Evolutionary conservation across 352 stramenopile species (phyloP).

Genomic region (Aphanomyces astaci): DNA sequence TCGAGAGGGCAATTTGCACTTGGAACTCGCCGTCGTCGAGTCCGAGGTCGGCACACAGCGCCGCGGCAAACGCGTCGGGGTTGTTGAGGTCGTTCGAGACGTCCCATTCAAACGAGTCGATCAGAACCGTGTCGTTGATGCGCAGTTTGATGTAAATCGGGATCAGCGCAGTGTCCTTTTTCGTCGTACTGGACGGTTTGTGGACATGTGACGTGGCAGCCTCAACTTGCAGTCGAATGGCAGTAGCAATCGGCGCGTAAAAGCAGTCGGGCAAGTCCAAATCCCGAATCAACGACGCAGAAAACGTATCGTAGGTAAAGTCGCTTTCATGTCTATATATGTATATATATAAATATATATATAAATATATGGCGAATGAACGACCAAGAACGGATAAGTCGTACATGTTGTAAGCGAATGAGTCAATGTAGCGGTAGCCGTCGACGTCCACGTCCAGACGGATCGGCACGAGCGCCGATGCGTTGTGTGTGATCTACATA

Average conservation of each 20-base stretch:
- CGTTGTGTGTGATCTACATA: slow-evolving; percentile 46
- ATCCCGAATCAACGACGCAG: slow-evolving; percentile 54
- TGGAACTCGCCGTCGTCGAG: slow-evolving; percentile 72
- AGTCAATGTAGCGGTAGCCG: slow-evolving; percentile 76
- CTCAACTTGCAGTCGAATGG: slow-evolving; percentile 60
- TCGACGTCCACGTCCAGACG: slow-evolving; percentile 69
- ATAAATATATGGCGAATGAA: not conserved
- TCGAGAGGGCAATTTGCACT: slow-evolving; percentile 63
- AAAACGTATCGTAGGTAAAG: slow-evolving; percentile 69
- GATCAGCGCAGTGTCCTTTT: too few species aligned
- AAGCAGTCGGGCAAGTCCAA: slow-evolving; percentile 67
- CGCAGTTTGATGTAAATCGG: slow-evolving; percentile 77
- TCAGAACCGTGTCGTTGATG: slow-evolving; percentile 71
- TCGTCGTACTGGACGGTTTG: too few species aligned
- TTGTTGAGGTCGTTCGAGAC: slow-evolving; percentile 56
- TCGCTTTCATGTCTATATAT: slow-evolving; percentile 63
- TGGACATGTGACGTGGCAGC: too few species aligned
- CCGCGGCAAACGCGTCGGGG: slow-evolving; percentile 54
- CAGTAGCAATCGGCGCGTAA: slow-evolving; percentile 51
- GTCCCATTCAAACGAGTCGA: slow-evolving; percentile 80
- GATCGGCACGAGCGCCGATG: slow-evolving; percentile 56
- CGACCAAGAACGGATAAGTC: slow-evolving; percentile 19
- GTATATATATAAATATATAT: slow-evolving; percentile 14
- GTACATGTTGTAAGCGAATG: slow-evolving; percentile 71
- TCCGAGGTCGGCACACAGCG: slow-evolving; percentile 62